Evolutionary conservation across 306 rosid genomes (phyloP).

Genomic region (Lablab purpureus): DNA sequence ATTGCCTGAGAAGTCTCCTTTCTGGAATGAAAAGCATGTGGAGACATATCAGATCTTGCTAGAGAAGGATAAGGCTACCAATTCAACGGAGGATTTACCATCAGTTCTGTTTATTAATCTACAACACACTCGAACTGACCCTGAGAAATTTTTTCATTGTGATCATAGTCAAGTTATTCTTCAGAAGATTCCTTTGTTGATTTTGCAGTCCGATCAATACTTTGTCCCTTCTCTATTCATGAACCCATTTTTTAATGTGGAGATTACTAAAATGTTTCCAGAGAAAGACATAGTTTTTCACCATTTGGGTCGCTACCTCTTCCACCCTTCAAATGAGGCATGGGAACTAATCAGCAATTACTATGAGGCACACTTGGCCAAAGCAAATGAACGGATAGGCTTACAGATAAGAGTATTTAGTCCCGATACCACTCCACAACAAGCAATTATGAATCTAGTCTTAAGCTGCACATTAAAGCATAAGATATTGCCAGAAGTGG

Average conservation of each 20-base stretch:
- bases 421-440: neutral
- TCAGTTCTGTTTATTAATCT: slow-evolving; percentile 55
- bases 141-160: slow-evolving; percentile 66
- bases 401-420: slow-evolving; percentile 47
- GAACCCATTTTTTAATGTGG: slow-evolving; percentile 56
- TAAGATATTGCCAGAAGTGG: slow-evolving; percentile 54
- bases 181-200: slow-evolving; percentile 49
- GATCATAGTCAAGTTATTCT: slow-evolving; percentile 59
- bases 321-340: slow-evolving; percentile 50
- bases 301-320: slow-evolving; percentile 45
- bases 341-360: slow-evolving; percentile 55
- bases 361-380: slow-evolving; percentile 37
- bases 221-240: slow-evolving; percentile 69
- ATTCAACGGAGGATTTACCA: slow-evolving; percentile 41
- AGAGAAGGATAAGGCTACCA: slow-evolving; percentile 42
- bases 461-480: slow-evolving; percentile 53
- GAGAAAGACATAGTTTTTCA: slow-evolving; percentile 44
- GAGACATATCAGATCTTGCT: slow-evolving; percentile 53
- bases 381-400: slow-evolving; percentile 39
- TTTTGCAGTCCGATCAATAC: slow-evolving; percentile 64
- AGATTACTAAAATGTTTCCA: slow-evolving; percentile 44
- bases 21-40: slow-evolving; percentile 44
- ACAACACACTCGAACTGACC: slow-evolving; percentile 38
- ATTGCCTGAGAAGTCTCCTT: slow-evolving; percentile 54
- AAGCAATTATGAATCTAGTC: slow-evolving; percentile 52